Evolutionary conservation across 1,284 basidiomycete genomes (phyloP).

Genomic region (Coniferiporia weirii): DNA sequence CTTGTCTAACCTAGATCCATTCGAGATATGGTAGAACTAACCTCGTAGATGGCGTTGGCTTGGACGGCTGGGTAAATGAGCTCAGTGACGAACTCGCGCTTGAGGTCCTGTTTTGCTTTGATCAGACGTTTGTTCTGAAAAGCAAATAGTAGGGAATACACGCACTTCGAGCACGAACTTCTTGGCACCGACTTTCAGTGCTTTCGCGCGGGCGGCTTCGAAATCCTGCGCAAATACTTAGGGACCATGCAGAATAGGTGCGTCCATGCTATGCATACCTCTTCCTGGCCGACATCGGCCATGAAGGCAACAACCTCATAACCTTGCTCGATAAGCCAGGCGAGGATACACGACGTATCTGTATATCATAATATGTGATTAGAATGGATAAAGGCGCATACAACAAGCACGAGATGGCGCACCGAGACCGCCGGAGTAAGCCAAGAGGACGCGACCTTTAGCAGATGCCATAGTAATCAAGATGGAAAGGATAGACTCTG

Average conservation of each 20-base stretch:
- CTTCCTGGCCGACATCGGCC: conserved; percentile 98
- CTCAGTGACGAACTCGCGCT: conserved; percentile 92
- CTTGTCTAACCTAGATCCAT: background rate
- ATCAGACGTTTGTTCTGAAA: background rate
- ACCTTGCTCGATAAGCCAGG: conserved; percentile 95
- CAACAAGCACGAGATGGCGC: conserved; percentile 30
- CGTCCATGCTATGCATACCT: conserved; percentile 44
- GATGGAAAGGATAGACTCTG: background rate
- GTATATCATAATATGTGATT: conserved; percentile 4
- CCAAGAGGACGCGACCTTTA: conserved; percentile 86
- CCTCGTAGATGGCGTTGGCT: conserved; percentile 99
- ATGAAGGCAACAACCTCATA: conserved; percentile 98
- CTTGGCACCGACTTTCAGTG: conserved; percentile 87
- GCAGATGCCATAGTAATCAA: conserved; percentile 27
- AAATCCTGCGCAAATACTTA: conserved; percentile 65
- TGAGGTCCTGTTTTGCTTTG: conserved; percentile 61
- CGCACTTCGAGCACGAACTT: conserved; percentile 89
- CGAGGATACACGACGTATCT: conserved; percentile 97
- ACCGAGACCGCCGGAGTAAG: conserved; percentile 98
- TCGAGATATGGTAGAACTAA: conserved; percentile 25
- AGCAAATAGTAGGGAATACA: conserved; percentile 4
- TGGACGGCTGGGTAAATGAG: conserved; percentile 98
- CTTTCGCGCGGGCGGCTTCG: conserved; percentile 88
- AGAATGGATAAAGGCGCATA: background rate
- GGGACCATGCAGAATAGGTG: background rate